Conservation (phyloP, 2,329 filamentous ascomycete species). For the Fusarium sp. region DNA sequence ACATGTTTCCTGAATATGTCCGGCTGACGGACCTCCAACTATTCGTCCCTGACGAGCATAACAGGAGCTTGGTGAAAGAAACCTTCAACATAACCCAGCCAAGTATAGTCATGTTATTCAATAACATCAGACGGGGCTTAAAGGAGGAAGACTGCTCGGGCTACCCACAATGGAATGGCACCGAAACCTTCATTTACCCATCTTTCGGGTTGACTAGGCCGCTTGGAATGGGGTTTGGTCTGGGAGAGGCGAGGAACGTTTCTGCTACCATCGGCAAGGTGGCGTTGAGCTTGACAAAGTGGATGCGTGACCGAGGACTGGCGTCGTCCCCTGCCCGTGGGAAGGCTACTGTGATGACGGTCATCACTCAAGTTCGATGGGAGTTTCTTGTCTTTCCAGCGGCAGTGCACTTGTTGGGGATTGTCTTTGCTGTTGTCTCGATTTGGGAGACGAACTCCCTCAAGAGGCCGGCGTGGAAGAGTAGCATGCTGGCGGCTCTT, state of each 20-base stretch:
- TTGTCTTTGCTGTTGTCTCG: background rate
- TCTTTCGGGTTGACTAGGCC: background rate
- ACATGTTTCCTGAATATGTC: rapidly evolving
- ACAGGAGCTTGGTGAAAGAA: background rate
- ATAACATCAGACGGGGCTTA: background rate
- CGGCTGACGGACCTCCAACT: conserved; percentile 16
- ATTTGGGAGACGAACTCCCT: background rate
- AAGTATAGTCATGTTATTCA: background rate
- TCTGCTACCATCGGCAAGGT: background rate
- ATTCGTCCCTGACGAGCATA: background rate
- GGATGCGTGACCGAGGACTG: conserved; percentile 18
- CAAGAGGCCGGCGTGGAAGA: background rate
- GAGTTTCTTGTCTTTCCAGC: background rate
- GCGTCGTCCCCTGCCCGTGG: background rate
- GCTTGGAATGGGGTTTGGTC: background rate
- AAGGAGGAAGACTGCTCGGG: no score
- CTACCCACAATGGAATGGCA: background rate
- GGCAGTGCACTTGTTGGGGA: background rate
- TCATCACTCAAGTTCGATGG: background rate
- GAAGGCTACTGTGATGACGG: background rate
- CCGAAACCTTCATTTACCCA: conserved; percentile 1
- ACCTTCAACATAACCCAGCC: conserved; percentile 20
- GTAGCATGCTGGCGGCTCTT: background rate
- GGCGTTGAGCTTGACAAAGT: conserved; percentile 16
- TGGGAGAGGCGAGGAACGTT: background rate